Evolutionary conservation across 2,329 filamentous ascomycete species (phyloP), one percentile per base, ranked within the genome.

Genomic region (Pseudocercospora macadamiae): DNA sequence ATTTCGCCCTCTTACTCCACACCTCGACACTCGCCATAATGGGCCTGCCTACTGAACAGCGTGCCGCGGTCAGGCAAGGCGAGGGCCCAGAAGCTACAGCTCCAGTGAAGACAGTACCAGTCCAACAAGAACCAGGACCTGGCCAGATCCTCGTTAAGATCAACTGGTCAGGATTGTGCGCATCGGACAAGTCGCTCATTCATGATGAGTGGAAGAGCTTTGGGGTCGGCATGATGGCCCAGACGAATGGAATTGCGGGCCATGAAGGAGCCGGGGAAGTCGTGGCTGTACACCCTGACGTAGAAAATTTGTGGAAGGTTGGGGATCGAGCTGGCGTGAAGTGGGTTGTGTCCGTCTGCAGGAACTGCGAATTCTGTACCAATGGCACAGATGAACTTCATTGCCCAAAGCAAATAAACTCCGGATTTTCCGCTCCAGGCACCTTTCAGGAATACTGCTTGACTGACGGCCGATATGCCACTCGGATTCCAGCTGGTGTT

Each of bases 361-460:
- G 64, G 19, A 63, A 63, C 18, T 72, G 70, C 61, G 70, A 72
- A 32, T 70, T 71, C 61, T 72, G 70, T 45, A 66, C 65, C 4
- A 71, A 72, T 28, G 72, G 73, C 19, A 66, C 57, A 7, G 73
- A 76, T 49, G 73, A 75, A 44, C 54, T 75, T 21, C 73, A 75
- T 42, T 75, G 74, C 39, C 65, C 70, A 1, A 68, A 71, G 16
- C 73, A 75, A 64, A 64, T 70, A 28, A 74, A 76, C 28, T 66
- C 67, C n/a, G 74, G 74, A 8, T 75, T 78, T 54, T 74, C 70
- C 3, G 69, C 68, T 25, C 65, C 74, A 1, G 74, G 74, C 5
- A 76, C 74, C 1, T 76, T 75, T 53, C 73, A 74, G 55, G 70
- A 76, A 53, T 75, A 75, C 51, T 66, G 64, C 39, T 37, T 75